Conservation (phyloP, 176 grass and related monocot genomes). For the Eleusine coracana region DNA sequence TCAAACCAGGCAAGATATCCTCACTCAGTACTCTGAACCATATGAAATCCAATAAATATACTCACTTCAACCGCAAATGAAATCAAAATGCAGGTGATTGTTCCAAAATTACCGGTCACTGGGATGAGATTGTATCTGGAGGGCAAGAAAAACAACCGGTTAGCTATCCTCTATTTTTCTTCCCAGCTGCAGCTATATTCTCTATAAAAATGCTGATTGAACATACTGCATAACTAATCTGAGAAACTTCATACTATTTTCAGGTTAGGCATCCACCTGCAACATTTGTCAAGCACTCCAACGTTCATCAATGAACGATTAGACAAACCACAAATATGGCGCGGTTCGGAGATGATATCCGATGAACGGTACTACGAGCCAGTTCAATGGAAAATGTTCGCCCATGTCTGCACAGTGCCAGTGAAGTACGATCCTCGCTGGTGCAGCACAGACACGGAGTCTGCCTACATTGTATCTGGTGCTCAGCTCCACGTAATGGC, state of each 20-base stretch:
- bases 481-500: constrained; percentile 67
- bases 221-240: background rate
- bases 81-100: constrained; percentile 61
- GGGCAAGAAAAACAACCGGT: constrained; percentile 85
- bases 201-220: background rate
- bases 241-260: background rate
- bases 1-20: constrained; percentile 51
- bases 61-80: constrained; percentile 9
- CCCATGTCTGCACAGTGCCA: constrained; percentile 71
- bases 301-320: constrained; percentile 42
- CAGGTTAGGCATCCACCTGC: constrained; percentile 84
- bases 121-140: constrained; percentile 93
- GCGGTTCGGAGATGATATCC: constrained; percentile 62
- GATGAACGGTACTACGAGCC: constrained; percentile 76
- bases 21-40: background rate
- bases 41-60: constrained; percentile 11
- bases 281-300: constrained; percentile 67
- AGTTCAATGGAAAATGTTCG: constrained; percentile 75
- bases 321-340: constrained; percentile 46
- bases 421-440: constrained; percentile 74
- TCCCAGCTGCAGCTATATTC: background rate
- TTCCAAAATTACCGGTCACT: constrained; percentile 65
- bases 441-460: background rate
- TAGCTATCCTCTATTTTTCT: background rate
- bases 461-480: constrained; percentile 66